Conservation (phyloP, 495 filamentous ascomycete species). For the Aspergillus indologenus region DNA sequence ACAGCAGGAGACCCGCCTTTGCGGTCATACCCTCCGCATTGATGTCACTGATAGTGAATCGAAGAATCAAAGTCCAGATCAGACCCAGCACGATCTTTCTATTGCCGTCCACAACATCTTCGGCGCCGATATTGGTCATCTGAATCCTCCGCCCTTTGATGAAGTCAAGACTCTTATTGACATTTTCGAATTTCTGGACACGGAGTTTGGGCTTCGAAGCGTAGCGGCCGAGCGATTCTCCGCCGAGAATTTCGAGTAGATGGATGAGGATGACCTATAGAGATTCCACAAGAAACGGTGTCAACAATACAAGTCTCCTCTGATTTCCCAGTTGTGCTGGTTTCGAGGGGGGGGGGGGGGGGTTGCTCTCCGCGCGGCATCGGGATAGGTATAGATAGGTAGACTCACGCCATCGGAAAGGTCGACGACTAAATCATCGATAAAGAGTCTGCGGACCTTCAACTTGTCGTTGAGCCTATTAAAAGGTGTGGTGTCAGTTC, state of each 20-base stretch:
- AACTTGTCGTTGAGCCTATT: constrained; percentile 92
- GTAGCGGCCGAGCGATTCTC: constrained; percentile 93
- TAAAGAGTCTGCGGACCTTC: constrained; percentile 65
- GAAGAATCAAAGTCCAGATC: constrained; percentile 95
- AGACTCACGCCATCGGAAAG: constrained; percentile 85
- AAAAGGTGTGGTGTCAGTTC: constrained; percentile 9
- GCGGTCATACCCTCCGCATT: constrained; percentile 97
- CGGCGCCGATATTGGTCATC: constrained; percentile 97
- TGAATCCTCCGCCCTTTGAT: constrained; percentile 88
- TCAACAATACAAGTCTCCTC: background rate
- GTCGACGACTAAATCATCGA: constrained; percentile 82
- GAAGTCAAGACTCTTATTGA: constrained; percentile 90
- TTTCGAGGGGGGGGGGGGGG: no score
- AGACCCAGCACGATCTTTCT: constrained; percentile 94
- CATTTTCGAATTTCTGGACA: constrained; percentile 97
- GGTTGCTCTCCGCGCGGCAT: background rate
- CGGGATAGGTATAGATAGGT: background rate
- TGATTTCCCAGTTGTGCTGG: background rate
- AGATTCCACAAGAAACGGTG: background rate
- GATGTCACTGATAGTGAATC: constrained; percentile 98
- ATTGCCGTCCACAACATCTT: constrained; percentile 98
- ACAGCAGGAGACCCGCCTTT: constrained; percentile 90
- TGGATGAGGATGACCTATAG: constrained; percentile 87
- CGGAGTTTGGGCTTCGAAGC: constrained; percentile 92
- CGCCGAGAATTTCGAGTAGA: constrained; percentile 89